Conservation (phyloP, 2,329 filamentous ascomycete genomes). For the Colletotrichum tanaceti region DNA sequence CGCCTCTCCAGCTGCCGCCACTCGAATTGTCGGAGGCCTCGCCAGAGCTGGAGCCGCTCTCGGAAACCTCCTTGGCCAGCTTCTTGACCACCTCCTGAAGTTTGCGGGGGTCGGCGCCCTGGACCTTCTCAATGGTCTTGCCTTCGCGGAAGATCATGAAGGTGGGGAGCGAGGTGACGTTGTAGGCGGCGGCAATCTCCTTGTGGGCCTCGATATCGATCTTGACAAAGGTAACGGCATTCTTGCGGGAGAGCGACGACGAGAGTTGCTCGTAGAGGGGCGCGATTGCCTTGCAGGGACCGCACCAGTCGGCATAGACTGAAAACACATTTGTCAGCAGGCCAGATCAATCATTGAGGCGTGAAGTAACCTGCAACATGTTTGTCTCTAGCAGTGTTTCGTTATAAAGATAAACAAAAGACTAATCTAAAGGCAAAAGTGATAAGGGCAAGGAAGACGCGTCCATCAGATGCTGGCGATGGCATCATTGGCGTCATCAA, state of each 20-base stretch:
- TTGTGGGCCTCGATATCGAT: conserved; percentile 84
- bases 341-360: conserved; percentile 22
- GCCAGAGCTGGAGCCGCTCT: conserved; percentile 51
- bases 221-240: conserved; percentile 85
- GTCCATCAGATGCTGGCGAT: not conserved
- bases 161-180: conserved; percentile 84
- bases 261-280: conserved; percentile 86
- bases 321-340: conserved; percentile 46
- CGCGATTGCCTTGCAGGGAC: conserved; percentile 84
- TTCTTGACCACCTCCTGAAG: conserved; percentile 79
- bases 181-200: conserved; percentile 79
- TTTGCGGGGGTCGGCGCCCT: conserved; percentile 78
- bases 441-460: not conserved
- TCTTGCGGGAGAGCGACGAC: conserved; percentile 74
- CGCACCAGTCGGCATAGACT: conserved; percentile 93
- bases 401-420: too few relatives aligned
- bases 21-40: conserved; percentile 57
- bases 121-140: conserved; percentile 73
- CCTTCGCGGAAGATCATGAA: conserved; percentile 88
- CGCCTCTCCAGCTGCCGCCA: conserved; percentile 75
- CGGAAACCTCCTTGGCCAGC: conserved; percentile 73
- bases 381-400: too few relatives aligned
- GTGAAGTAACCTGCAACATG: not conserved
- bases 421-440: not conserved
- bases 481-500: conserved; percentile 9